These are phyloP conservation scores for Suillus alpinus DNA, from an alignment of 768 basidiomycete species.

Conservation along the genomic window DNA sequence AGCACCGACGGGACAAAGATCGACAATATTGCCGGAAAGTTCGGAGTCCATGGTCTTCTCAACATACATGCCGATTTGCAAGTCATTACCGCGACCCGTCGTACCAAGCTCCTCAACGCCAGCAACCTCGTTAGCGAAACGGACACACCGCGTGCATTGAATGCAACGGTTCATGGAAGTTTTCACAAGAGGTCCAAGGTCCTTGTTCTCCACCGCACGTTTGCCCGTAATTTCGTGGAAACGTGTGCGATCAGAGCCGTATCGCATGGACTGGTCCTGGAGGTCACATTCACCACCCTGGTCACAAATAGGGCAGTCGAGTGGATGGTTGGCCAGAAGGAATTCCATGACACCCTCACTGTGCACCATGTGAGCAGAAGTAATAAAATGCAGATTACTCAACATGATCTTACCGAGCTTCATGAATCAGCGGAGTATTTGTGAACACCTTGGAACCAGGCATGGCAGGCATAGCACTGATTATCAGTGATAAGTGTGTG, in stretches of 20 bases:
- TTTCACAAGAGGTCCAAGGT: constrained; percentile 96
- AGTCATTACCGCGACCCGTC: constrained; percentile 94
- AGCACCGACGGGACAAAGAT: constrained; percentile 97
- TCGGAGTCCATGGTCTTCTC: constrained; percentile 98
- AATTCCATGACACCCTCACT: constrained; percentile 99
- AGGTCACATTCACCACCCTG: constrained; percentile 99
- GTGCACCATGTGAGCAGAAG: constrained; percentile 14
- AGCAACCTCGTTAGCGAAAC: constrained; percentile 98
- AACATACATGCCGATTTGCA: constrained; percentile 98
- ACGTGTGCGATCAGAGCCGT: constrained; percentile 94
- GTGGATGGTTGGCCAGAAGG: constrained; percentile 93
- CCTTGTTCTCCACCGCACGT: constrained; percentile 97
- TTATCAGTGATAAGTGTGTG: constrained; percentile 5
- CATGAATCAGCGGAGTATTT: constrained; percentile 86
- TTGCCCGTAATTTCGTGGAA: constrained; percentile 99
- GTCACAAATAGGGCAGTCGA: constrained; percentile 98
- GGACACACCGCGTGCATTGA: constrained; percentile 98
- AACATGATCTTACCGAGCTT: constrained; percentile 58
- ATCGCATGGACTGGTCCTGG: constrained; percentile 99
- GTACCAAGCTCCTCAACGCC: constrained; percentile 97
- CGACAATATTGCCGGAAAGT: constrained; percentile 94
- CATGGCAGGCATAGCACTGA: constrained; percentile 96
- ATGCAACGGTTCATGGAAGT: constrained; percentile 99
- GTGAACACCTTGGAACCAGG: constrained; percentile 90
- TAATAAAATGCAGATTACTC: not conserved